Base-by-base conservation (phyloP, 2,329 filamentous ascomycete species). In the Blastomyces parvus region DNA sequence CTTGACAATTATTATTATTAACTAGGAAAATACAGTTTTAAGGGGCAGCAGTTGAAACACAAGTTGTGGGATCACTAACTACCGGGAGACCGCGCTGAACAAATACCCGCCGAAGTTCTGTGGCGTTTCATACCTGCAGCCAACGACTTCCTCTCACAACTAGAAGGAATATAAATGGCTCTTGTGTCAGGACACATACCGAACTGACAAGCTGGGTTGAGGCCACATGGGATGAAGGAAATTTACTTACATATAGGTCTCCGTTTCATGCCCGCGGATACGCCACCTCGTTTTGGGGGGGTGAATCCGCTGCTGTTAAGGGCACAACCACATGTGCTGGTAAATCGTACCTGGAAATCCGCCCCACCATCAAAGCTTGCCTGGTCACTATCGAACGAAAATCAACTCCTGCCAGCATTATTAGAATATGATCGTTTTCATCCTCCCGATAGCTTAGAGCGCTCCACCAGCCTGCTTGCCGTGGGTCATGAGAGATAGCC, bases 221-320 rank as follows among this genome's bases (percentile, higher is more conserved):
- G n/a, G 56, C 56, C 56, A 58, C 56, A 58, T 58, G 56, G 56
- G 25, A n/a, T 44, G 38, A 59, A 27, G 25, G 25, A 48, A 46
- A 25, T 19, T 46, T 59, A 33, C 14, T 17, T 17, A 27, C 22
- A 17, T 48, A 33, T 48, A 46, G 36, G 48, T 48, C 27, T 33
- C 25, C 38, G 40, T 25, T 19, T 58, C 22, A n/a, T 25, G 30
- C 30, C 6, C 6, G n/a, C 13, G 7, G 11, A 40, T 58, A 27
- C 46, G 19, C 27, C 19, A 40, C 33, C n/a, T 8, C 38, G 22
- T 19, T 38, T 9, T 22, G n/a, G n/a, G 2, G 17, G 19, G 9
- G 3, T 42, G 2, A 33, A 40, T 59, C 11, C 56, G n/a, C 19
- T 22, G 56, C 8, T 44, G 30, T 59, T 8, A 38, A 30, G 14